A percentile compares a stretch with the other conserved stretches of the same genome.
Conservation (phyloP, 2,329 filamentous ascomycete genomes). For the Fusarium miscanthi region DNA sequence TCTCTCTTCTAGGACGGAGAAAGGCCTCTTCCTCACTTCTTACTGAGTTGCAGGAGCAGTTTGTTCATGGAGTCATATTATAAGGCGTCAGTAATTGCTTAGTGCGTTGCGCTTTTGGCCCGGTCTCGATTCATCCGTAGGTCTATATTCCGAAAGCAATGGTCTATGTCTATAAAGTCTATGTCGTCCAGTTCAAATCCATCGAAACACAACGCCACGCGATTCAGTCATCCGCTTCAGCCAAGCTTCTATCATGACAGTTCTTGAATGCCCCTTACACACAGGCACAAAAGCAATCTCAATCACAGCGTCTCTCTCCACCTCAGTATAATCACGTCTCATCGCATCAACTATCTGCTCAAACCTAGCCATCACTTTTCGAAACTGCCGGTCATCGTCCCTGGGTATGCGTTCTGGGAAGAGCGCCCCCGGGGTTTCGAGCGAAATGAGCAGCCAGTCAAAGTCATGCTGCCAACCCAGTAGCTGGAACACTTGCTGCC, state of each 20-base stretch:
- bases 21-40: no score
- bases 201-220: not conserved
- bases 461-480: not conserved
- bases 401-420: not conserved
- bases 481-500: not conserved
- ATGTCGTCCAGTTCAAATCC: not conserved
- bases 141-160: not conserved
- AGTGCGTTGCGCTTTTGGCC: not conserved
- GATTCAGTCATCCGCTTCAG: not conserved
- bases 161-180: conserved; percentile 9
- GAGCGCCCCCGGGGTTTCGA: not conserved
- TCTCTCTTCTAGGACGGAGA: no score
- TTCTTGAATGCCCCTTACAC: not conserved
- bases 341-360: not conserved
- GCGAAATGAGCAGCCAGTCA: not conserved
- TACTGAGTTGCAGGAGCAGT: no score
- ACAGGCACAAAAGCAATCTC: conserved; percentile 1
- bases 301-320: not conserved
- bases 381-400: not conserved
- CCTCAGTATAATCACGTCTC: not conserved
- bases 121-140: not conserved
- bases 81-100: accelerated
- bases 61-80: no score
- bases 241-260: not conserved
- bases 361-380: not conserved